A percentile compares a stretch with the other conserved stretches of the same genome.
Evolutionary conservation across 2,329 filamentous ascomycete genomes (phyloP).

Genomic region (Hypoxylon sp.): DNA sequence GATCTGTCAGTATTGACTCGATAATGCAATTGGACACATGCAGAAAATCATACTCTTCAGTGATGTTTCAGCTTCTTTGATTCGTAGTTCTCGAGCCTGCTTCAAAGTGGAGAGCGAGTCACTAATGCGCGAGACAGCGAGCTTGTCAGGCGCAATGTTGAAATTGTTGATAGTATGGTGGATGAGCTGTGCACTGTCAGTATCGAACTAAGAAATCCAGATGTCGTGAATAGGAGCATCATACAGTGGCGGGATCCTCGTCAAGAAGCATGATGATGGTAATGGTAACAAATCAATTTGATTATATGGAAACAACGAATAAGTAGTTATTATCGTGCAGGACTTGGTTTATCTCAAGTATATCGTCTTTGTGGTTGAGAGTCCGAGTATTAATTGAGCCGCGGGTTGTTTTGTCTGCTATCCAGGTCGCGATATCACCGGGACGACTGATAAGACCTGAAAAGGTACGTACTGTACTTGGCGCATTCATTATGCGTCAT

Average conservation of each 20-base stretch:
- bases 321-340: neutral
- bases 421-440: conserved; percentile 52
- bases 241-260: conserved; percentile 89
- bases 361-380: neutral
- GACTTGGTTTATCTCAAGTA: neutral
- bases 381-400: conserved; percentile 16
- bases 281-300: conserved; percentile 22
- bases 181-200: conserved; percentile 76
- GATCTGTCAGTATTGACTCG: conserved; percentile 46
- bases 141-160: conserved; percentile 91
- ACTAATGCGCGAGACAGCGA: conserved; percentile 84
- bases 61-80: conserved; percentile 76
- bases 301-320: neutral
- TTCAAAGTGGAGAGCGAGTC: conserved; percentile 88
- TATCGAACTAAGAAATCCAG: conserved; percentile 42
- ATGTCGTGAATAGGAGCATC: conserved; percentile 48
- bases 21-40: conserved; percentile 47
- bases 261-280: conserved; percentile 86
- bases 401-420: conserved; percentile 41
- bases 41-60: conserved; percentile 67
- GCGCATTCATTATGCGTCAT: conserved; percentile 45
- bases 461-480: conserved; percentile 9
- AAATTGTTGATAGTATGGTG: conserved; percentile 94
- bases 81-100: conserved; percentile 83
- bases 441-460: conserved; percentile 47